These are phyloP conservation scores for Adansonia digitata DNA, from an alignment of 345 rosid genomes.

Conservation along the genomic window DNA sequence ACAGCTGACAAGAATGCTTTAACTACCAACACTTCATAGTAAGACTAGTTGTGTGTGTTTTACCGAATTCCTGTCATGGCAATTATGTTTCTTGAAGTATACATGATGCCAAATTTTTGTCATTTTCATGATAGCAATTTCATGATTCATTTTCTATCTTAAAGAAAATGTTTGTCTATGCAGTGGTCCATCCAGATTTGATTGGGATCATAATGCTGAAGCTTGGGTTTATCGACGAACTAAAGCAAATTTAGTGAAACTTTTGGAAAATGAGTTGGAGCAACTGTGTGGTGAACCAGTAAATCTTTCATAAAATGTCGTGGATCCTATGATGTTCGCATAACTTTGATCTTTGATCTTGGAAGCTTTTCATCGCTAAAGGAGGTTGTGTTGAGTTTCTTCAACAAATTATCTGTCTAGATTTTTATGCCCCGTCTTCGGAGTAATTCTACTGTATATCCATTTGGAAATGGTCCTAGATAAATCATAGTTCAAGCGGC, in stretches of 20 bases:
- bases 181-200: slow-evolving; percentile 87
- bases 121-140: not conserved
- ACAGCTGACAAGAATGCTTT: not conserved
- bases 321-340: not conserved
- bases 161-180: slow-evolving; percentile 5
- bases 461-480: too few species aligned
- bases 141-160: not conserved
- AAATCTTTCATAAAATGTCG: slow-evolving; percentile 38
- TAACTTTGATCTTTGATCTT: not conserved
- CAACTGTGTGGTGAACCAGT: slow-evolving; percentile 66
- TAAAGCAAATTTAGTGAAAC: slow-evolving; percentile 47
- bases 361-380: not conserved
- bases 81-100: not conserved
- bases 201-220: slow-evolving; percentile 68
- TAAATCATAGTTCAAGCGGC: not conserved
- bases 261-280: slow-evolving; percentile 69
- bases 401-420: not conserved
- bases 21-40: not conserved
- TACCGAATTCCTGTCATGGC: not conserved
- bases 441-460: too few species aligned
- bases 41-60: not conserved
- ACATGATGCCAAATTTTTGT: not conserved
- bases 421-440: not conserved
- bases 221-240: slow-evolving; percentile 81
- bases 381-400: not conserved